These are phyloP conservation scores for Paecilomyces niveus DNA, from an alignment of 2,329 filamentous ascomycete species.

Conservation along the genomic window DNA sequence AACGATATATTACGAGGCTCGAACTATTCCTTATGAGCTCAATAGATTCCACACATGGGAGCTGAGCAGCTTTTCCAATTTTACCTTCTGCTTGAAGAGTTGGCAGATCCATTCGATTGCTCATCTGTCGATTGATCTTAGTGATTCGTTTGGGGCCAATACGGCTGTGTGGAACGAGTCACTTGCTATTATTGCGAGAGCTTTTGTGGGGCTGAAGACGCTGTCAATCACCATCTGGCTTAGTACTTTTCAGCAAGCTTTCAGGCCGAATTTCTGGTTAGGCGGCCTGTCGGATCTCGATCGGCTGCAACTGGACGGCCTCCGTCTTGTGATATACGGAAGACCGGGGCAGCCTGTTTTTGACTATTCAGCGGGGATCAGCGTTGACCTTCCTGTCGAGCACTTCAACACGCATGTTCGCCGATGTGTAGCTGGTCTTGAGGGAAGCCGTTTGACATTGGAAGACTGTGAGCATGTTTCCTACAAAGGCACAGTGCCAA, in stretches of 20 bases:
- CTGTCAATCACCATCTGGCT: neutral
- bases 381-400: neutral
- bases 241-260: neutral
- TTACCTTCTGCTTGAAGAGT: neutral
- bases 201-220: neutral
- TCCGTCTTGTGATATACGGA: neutral
- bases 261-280: neutral
- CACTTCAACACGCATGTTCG: neutral
- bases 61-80: neutral
- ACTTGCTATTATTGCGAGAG: neutral
- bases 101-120: neutral
- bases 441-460: neutral
- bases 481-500: neutral
- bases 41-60: neutral
- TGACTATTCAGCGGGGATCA: neutral
- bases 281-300: neutral
- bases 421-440: neutral
- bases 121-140: neutral
- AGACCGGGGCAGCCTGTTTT: neutral
- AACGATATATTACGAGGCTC: neutral
- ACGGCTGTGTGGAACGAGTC: neutral
- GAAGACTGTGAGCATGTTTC: neutral
- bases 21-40: neutral
- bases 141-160: neutral
- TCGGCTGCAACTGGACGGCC: neutral